Conservation (phyloP, 2,329 filamentous ascomycete species). For the Amauroascus verrucosus region DNA sequence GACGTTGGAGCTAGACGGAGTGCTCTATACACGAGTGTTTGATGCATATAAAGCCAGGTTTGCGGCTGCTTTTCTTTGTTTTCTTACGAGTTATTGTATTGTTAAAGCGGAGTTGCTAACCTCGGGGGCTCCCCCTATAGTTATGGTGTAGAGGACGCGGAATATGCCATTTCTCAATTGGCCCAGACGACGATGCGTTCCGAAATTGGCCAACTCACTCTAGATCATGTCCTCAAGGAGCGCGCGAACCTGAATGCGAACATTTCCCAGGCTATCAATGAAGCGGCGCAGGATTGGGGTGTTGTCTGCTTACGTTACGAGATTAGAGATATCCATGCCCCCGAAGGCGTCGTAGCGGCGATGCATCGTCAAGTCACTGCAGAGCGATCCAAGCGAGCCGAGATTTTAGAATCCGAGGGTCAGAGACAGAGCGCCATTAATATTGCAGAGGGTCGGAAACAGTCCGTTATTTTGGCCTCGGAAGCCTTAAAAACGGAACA, state of each 20-base stretch:
- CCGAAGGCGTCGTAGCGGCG: constrained; percentile 82
- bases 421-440: constrained; percentile 97
- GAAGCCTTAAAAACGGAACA: constrained; percentile 83
- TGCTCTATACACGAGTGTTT: constrained; percentile 90
- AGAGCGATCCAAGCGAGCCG: constrained; percentile 91
- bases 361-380: constrained; percentile 98
- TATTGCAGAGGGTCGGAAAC: constrained; percentile 94
- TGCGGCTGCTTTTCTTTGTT: constrained; percentile 20
- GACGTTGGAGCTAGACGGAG: constrained; percentile 88
- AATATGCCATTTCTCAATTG: constrained; percentile 96
- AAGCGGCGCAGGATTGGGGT: constrained; percentile 93
- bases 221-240: constrained; percentile 97
- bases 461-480: constrained; percentile 89
- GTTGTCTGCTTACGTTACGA: constrained; percentile 94
- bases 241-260: constrained; percentile 92
- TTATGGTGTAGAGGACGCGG: constrained; percentile 95
- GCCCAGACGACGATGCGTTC: constrained; percentile 98
- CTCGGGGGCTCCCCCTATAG: constrained; percentile 36
- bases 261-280: constrained; percentile 98
- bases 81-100: background rate
- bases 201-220: constrained; percentile 90
- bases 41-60: constrained; percentile 96
- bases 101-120: background rate
- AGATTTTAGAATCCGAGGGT: constrained; percentile 94
- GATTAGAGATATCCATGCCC: constrained; percentile 95